These are phyloP conservation scores for Neurospora sp. DNA, from an alignment of 495 filamentous ascomycete species.

Conservation along the genomic window DNA sequence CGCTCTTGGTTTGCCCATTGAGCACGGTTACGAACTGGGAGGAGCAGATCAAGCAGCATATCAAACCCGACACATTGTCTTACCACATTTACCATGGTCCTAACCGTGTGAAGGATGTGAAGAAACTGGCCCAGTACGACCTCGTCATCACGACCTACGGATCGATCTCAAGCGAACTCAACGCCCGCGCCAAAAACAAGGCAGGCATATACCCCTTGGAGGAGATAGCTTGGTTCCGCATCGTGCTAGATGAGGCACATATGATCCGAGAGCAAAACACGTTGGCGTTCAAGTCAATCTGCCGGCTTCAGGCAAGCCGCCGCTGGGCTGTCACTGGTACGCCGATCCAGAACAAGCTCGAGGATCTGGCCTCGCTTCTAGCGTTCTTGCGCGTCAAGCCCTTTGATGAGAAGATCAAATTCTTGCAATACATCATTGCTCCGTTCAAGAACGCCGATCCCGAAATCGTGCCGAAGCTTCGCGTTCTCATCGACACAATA, in stretches of 20 bases:
- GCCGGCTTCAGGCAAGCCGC: constrained; percentile 67
- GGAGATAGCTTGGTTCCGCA: constrained; percentile 82
- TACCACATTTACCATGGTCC: constrained; percentile 81
- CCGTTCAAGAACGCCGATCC: constrained; percentile 77
- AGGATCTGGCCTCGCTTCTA: constrained; percentile 82
- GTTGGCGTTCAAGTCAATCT: constrained; percentile 71
- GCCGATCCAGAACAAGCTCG: constrained; percentile 82
- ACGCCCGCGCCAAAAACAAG: constrained; percentile 47
- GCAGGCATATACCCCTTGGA: constrained; percentile 55
- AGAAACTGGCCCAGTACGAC: constrained; percentile 62
- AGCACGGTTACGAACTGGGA: constrained; percentile 91
- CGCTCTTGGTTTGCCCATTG: constrained; percentile 81
- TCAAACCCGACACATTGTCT: constrained; percentile 46
- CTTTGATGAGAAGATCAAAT: constrained; percentile 69
- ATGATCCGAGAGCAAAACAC: constrained; percentile 80
- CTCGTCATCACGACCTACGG: constrained; percentile 88
- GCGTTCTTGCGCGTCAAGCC: constrained; percentile 80
- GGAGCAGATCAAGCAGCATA: constrained; percentile 74
- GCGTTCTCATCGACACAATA: constrained; percentile 85
- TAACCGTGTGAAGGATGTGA: constrained; percentile 55
- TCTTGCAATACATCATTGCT: constrained; percentile 64
- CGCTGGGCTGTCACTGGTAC: constrained; percentile 96
- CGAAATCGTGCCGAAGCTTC: constrained; percentile 71
- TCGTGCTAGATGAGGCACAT: constrained; percentile 94
- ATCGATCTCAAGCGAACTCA: constrained; percentile 71